These are phyloP conservation scores for Xylariales sp. DNA, from an alignment of 2,329 filamentous ascomycete species.

Conservation along the genomic window DNA sequence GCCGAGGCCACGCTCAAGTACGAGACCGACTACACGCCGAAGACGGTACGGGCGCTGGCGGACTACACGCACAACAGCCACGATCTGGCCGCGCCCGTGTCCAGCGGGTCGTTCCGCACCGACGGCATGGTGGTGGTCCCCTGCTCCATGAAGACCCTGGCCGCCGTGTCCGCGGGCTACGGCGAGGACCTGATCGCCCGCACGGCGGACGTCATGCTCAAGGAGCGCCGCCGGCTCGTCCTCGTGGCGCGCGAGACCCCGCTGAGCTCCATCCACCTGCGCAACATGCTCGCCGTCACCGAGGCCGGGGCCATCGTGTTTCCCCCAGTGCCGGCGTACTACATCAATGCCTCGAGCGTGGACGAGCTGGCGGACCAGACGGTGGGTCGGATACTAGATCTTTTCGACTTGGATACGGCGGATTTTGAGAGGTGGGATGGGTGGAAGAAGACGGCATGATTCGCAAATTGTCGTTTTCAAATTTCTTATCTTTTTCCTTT, in stretches of 20 bases:
- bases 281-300: constrained; percentile 37
- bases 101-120: constrained; percentile 37
- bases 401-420: constrained; percentile 35
- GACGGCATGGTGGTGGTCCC: constrained; percentile 44
- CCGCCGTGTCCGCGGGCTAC: constrained; percentile 33
- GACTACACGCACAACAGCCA: constrained; percentile 31
- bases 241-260: constrained; percentile 39
- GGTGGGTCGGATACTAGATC: constrained; percentile 40
- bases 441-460: background rate
- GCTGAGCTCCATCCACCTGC: constrained; percentile 40
- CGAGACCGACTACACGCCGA: constrained; percentile 34
- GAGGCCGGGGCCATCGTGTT: constrained; percentile 36
- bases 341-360: constrained; percentile 31
- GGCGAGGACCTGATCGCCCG: constrained; percentile 40
- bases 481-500: too few species aligned
- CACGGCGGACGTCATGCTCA: constrained; percentile 41
- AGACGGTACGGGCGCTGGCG: constrained; percentile 31
- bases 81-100: constrained; percentile 39
- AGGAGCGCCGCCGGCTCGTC: constrained; percentile 35
- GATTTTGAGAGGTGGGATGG: constrained; percentile 35
- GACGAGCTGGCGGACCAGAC: constrained; percentile 40
- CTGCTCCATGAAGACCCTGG: constrained; percentile 45
- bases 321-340: constrained; percentile 39
- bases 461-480: too few species aligned
- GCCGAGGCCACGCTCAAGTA: constrained; percentile 42